phyloP scores from a whole-genome alignment of 1,139 yeast genomes.

The Geotrichum macrosporum region DNA sequence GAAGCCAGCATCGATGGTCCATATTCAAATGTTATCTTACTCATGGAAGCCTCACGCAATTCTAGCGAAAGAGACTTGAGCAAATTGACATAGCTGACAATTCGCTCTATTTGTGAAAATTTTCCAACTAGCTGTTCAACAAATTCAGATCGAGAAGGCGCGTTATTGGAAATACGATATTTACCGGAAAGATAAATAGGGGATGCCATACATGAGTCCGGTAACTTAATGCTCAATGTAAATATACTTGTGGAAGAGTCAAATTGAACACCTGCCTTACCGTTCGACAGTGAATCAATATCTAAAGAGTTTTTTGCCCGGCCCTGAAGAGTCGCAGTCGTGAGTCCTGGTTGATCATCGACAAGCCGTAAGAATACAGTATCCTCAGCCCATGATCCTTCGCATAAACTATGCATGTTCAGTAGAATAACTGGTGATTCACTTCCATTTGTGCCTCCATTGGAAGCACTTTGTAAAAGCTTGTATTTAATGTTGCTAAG shows the following conservation, averaged over 20 bases:
- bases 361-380: slow-evolving; percentile 24
- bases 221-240: slow-evolving; percentile 22
- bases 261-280: slow-evolving; percentile 26
- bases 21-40: slow-evolving; percentile 30
- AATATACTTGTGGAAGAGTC: slow-evolving; percentile 30
- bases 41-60: slow-evolving; percentile 33
- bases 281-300: slow-evolving; percentile 25
- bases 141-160: slow-evolving; percentile 20
- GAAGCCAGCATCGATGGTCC: slow-evolving; percentile 28
- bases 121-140: slow-evolving; percentile 24
- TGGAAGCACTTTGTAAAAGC: slow-evolving; percentile 24
- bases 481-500: slow-evolving; percentile 27
- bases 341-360: slow-evolving; percentile 14
- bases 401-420: slow-evolving; percentile 25
- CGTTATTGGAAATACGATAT: background rate
- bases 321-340: slow-evolving; percentile 30
- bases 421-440: slow-evolving; percentile 28
- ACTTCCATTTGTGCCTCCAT: slow-evolving; percentile 15
- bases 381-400: slow-evolving; percentile 31
- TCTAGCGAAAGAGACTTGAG: slow-evolving; percentile 29
- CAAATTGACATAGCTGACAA: slow-evolving; percentile 33
- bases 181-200: slow-evolving; percentile 9
- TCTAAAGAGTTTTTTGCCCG: slow-evolving; percentile 26
- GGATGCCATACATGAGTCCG: slow-evolving; percentile 17
- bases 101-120: slow-evolving; percentile 32